Evolutionary conservation across 2,329 filamentous ascomycete species (phyloP), one percentile per base, ranked within the genome.

Genomic region (Hypoxylon sp.): DNA sequence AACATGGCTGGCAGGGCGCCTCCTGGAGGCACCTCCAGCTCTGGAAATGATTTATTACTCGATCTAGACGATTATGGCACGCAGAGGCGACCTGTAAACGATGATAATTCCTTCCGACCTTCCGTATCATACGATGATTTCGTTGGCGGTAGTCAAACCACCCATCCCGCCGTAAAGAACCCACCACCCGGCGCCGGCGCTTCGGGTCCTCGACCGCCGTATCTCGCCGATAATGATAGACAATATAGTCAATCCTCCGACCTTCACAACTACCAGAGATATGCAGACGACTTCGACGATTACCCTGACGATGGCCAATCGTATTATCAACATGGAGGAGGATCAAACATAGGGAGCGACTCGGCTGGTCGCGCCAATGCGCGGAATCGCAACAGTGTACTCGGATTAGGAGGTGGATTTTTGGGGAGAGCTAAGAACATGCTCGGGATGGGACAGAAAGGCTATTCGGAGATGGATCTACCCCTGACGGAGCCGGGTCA

Each of bases 381-480:
- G 69, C 87, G 89, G 72, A 93, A 93, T 78, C 88, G 96, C 73
- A 98, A 97, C 79, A 98, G 94, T 80, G 92, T 98, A 57, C 82
- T 98, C 75, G 89, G 90, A 72, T 82, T 98, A 75, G 94, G 95
- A 67, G 94, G 95, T 67, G 94, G 95, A 17, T 82, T 98, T 67
- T 84, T 98, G 75, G 96, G 94, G 48, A 90, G 87, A 76, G 91
- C 95, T 45, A 98, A 97, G 84, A 94, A 92, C 78, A 93, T 92
- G 85, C 83, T 99, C 67, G 95, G 96, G 58, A 94, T 97, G 90
- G 91, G 89, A 21, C 87, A 92, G 57, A 67, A 76, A 73, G 87
- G 91, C 69, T 98, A 99, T 80, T 98, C 95, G 34, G 96, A 98
- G 81, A 99, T 99, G 96, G 95, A 99, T 78, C 85, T 99, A 60